A percentile compares a stretch with the other conserved stretches of the same genome.
These are phyloP conservation scores for Zygosaccharomyces pseudobailii DNA, from an alignment of 1,139 yeast species.

Conservation along the genomic window DNA sequence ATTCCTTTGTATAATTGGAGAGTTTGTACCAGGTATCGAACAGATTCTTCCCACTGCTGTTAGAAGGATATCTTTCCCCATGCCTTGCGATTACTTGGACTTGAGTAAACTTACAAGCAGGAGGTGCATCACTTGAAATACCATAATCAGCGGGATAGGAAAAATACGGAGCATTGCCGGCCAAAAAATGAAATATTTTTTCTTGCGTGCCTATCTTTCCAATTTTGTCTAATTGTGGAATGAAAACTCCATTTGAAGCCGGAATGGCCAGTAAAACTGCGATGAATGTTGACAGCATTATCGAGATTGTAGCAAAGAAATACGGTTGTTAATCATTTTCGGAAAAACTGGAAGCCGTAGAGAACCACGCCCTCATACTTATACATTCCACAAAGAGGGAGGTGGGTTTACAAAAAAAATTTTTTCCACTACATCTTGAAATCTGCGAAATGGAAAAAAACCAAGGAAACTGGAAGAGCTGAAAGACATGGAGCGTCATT, in stretches of 20 bases:
- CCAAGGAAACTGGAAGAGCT: not conserved
- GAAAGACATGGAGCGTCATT: too few relatives aligned
- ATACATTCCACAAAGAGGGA: not conserved
- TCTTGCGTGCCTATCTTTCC: constrained; percentile 14
- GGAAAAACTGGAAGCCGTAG: too few relatives aligned
- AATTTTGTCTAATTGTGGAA: not conserved
- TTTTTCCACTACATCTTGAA: constrained; percentile 9
- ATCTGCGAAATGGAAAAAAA: not conserved
- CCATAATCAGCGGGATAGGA: constrained; percentile 40
- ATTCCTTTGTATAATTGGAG: constrained; percentile 21
- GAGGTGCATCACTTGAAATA: constrained; percentile 42
- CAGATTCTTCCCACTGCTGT: constrained; percentile 29
- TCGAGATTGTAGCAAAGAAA: not conserved
- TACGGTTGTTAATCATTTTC: too few relatives aligned
- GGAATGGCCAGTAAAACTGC: not conserved
- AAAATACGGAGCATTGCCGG: constrained; percentile 44
- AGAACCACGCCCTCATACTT: not conserved
- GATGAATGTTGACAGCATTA: not conserved
- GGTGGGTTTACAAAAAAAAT: not conserved
- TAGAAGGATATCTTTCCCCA: constrained; percentile 66
- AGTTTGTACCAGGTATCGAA: constrained; percentile 24
- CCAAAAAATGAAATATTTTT: constrained; percentile 29
- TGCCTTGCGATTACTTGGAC: constrained; percentile 64
- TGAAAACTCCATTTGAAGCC: not conserved
- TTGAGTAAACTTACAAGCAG: constrained; percentile 52